Evolutionary conservation across 805 yeast genomes (phyloP).

Genomic region (Metschnikowia noctiluminum): DNA sequence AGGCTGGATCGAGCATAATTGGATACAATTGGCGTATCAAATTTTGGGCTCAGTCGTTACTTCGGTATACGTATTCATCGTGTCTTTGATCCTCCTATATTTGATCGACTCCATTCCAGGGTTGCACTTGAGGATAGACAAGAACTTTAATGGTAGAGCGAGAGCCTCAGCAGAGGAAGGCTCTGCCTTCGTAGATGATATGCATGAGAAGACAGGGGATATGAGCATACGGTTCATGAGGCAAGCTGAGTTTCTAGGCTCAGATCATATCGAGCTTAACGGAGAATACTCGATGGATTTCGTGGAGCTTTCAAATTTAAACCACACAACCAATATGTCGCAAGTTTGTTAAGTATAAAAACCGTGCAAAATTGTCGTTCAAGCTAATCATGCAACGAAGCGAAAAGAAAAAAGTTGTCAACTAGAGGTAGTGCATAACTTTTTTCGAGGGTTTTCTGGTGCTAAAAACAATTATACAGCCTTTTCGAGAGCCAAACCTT

Average conservation of each 20-base stretch:
- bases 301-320: slow-evolving; percentile 36
- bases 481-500: too few species aligned
- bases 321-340: slow-evolving; percentile 34
- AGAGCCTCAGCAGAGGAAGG: slow-evolving; percentile 16
- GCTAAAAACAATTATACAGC: too few species aligned
- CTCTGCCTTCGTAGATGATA: slow-evolving; percentile 1
- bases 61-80: slow-evolving; percentile 31
- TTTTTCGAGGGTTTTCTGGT: too few species aligned
- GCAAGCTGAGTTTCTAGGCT: slow-evolving; percentile 31
- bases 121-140: slow-evolving; percentile 40
- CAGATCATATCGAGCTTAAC: slow-evolving; percentile 38
- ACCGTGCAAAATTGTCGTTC: background rate
- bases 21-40: slow-evolving; percentile 42
- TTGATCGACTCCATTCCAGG: slow-evolving; percentile 40
- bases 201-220: background rate
- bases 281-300: slow-evolving; percentile 41
- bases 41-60: slow-evolving; percentile 35
- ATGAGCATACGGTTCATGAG: slow-evolving; percentile 12
- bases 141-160: slow-evolving; percentile 31
- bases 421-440: too few species aligned
- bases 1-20: slow-evolving; percentile 41
- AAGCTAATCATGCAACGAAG: background rate
- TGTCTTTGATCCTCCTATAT: slow-evolving; percentile 31
- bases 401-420: too few species aligned
- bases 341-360: slow-evolving; percentile 15